A percentile compares a stretch with the other conserved stretches of the same genome.
phyloP scores from a whole-genome alignment of 2,329 filamentous ascomycete genomes.

The Fusarium subtropicale region DNA sequence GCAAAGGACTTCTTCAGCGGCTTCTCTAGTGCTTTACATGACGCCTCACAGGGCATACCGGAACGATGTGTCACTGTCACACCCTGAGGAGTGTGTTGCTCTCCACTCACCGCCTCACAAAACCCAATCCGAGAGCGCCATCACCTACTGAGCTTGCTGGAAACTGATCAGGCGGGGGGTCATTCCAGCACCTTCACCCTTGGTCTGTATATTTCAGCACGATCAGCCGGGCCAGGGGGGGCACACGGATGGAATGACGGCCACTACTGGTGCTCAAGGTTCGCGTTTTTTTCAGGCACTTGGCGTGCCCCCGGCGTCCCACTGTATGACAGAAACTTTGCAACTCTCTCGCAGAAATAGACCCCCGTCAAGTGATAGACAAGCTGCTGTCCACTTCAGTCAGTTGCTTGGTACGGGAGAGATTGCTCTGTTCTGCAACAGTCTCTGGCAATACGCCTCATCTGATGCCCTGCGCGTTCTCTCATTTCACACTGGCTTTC shows the following conservation, averaged over 20 bases:
- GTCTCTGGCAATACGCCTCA: not conserved
- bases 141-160: constrained; percentile 35
- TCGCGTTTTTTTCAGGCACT: constrained; percentile 36
- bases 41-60: constrained; percentile 42
- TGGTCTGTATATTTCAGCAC: constrained; percentile 48
- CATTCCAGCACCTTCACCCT: constrained; percentile 48
- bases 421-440: not conserved
- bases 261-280: constrained; percentile 21
- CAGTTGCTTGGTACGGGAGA: not conserved
- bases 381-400: not conserved
- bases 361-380: not conserved
- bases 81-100: constrained; percentile 33
- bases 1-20: constrained; percentile 39
- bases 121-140: constrained; percentile 41
- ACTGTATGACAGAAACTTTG: constrained; percentile 30
- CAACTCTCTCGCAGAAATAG: constrained; percentile 26
- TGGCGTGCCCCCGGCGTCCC: constrained; percentile 26
- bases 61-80: constrained; percentile 45
- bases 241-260: constrained; percentile 36
- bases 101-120: constrained; percentile 35
- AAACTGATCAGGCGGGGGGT: constrained; percentile 42
- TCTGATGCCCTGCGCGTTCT: not conserved
- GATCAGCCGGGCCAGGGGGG: constrained; percentile 34
- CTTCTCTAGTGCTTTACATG: constrained; percentile 39
- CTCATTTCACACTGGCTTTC: not conserved